phyloP scores from a whole-genome alignment of 805 yeast genomes.

The Monosporozyma yasuniensis region DNA sequence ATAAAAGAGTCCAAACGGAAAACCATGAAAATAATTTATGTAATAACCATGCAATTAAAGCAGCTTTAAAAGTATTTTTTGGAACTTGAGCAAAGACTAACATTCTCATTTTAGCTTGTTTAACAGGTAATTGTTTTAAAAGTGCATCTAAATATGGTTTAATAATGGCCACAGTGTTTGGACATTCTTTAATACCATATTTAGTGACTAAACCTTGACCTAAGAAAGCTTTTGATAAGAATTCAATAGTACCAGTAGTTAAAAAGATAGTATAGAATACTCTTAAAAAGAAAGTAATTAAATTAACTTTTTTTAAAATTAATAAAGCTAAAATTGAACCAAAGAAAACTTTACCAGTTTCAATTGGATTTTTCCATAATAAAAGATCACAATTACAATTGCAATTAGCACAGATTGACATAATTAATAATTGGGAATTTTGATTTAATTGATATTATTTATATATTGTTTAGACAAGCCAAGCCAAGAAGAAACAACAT shows the following conservation, averaged over 20 bases:
- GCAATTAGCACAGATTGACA: slow-evolving; percentile 3
- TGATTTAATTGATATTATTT: not conserved
- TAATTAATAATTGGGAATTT: not conserved
- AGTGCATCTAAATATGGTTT: slow-evolving; percentile 26
- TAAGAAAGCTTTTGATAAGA: slow-evolving; percentile 57
- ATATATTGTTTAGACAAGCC: not conserved
- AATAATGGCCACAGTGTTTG: slow-evolving; percentile 25
- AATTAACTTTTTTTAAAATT: slow-evolving; percentile 53
- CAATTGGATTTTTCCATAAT: slow-evolving; percentile 39
- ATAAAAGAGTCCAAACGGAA: slow-evolving; percentile 58
- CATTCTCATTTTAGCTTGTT: slow-evolving; percentile 47
- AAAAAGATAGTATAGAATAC: slow-evolving; percentile 50
- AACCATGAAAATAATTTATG: slow-evolving; percentile 69
- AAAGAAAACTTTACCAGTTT: slow-evolving; percentile 71
- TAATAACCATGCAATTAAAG: slow-evolving; percentile 52
- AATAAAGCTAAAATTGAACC: slow-evolving; percentile 46
- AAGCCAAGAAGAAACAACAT: not conserved
- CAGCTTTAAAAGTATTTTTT: slow-evolving; percentile 64
- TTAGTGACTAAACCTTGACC: slow-evolving; percentile 75
- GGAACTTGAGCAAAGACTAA: slow-evolving; percentile 61
- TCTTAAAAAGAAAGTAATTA: slow-evolving; percentile 53
- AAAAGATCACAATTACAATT: slow-evolving; percentile 20
- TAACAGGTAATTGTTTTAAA: slow-evolving; percentile 34
- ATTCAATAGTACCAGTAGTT: slow-evolving; percentile 67
- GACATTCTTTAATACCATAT: slow-evolving; percentile 47